These are phyloP conservation scores for Rhodotorula sp. DNA, from an alignment of 1,284 basidiomycete genomes.

Conservation along the genomic window DNA sequence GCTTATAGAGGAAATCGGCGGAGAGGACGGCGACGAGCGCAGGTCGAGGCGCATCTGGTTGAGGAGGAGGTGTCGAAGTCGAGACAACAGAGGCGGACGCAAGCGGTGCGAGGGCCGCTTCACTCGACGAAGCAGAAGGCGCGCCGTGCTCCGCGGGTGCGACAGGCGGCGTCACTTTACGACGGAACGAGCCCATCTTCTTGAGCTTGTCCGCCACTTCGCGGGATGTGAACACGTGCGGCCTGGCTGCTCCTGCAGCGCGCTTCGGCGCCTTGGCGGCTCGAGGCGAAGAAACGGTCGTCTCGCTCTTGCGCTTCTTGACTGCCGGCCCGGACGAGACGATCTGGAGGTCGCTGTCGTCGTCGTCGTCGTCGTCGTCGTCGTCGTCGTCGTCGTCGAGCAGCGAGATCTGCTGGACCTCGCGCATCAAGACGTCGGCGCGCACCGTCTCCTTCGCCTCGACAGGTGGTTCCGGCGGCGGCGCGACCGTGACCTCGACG, in stretches of 20 bases:
- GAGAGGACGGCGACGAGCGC: neutral
- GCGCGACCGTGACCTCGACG: no score
- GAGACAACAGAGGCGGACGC: neutral
- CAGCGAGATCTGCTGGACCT: constrained; percentile 22
- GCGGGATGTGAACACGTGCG: no score
- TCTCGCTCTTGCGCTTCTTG: constrained; percentile 3
- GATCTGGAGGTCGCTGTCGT: neutral
- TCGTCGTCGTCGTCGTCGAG: constrained; percentile 12
- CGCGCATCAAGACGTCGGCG: constrained; percentile 3
- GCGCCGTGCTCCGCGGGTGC: neutral
- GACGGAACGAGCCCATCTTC: no score
- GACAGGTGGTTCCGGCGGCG: neutral
- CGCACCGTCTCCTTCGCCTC: neutral
- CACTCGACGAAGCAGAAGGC: neutral
- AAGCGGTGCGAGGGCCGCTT: neutral
- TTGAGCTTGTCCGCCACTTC: no score
- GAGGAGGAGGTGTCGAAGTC: no score
- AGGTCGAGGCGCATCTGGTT: neutral
- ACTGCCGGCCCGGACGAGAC: neutral
- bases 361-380: neutral
- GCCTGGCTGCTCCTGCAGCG: no score
- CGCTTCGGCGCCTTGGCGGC: neutral
- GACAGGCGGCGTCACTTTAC: neutral
- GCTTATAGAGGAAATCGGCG: neutral
- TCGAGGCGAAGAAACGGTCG: neutral